Conservation (phyloP, 2,329 filamentous ascomycete species). For the Epichloe sibirici region DNA sequence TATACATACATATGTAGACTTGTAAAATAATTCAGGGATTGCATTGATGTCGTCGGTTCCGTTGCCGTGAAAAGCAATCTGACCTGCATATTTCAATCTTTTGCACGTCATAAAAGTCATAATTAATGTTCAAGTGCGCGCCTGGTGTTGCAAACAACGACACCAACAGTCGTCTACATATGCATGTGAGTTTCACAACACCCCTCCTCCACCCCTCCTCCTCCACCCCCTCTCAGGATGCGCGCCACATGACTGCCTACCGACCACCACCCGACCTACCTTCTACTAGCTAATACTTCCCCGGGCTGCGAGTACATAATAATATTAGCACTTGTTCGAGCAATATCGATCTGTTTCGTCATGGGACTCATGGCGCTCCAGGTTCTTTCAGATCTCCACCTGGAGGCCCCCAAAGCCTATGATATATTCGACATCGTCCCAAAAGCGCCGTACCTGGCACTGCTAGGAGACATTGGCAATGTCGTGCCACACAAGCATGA, state of each 20-base stretch:
- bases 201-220: background rate
- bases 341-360: too few relatives aligned
- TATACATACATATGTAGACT: too few relatives aligned
- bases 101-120: background rate
- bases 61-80: background rate
- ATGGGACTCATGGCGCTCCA: slow-evolving; percentile 1
- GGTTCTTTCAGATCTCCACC: slow-evolving; percentile 45
- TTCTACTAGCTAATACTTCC: too few relatives aligned
- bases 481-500: slow-evolving; percentile 25
- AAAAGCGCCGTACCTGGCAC: slow-evolving; percentile 36
- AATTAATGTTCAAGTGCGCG: background rate
- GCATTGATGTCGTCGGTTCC: background rate
- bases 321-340: too few relatives aligned
- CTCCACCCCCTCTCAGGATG: background rate
- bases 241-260: too few relatives aligned
- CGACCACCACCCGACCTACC: background rate
- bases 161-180: too few relatives aligned
- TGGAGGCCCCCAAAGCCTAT: slow-evolving; percentile 38
- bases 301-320: too few relatives aligned
- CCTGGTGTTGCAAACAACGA: background rate
- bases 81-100: background rate
- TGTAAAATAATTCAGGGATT: too few relatives aligned
- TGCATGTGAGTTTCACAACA: background rate
- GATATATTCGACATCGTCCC: slow-evolving; percentile 35
- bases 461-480: slow-evolving; percentile 45